Evolutionary conservation across 148 eudicot genomes (phyloP), one percentile per base, ranked within the genome.

Genomic region (Salicornia ramosissima): DNA sequence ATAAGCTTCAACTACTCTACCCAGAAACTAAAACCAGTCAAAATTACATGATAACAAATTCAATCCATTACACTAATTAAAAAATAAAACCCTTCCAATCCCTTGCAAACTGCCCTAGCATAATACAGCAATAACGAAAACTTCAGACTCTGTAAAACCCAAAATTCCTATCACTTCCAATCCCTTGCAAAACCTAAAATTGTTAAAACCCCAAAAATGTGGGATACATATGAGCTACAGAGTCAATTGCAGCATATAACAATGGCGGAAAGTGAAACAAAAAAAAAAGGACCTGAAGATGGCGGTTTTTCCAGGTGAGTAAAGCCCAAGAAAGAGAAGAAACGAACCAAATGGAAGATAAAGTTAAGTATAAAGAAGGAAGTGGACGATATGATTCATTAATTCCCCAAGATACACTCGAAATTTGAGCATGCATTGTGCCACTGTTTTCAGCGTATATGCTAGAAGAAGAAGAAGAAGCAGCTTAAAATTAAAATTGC

Each of bases 381-480:
- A 94, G 83, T 16, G 90, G 86, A 69, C 87, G 74, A 71, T 87
- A 90, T 8, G 88, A 86, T 71, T 83, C 96, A 34, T 86, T 84
- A 6, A 90, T 62, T 25, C 57, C 78, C 58, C 40, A 74, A 14
- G 69, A 47, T 45, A 75, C 28, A 28, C n/a, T 50, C 1, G 40
- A 21, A 71, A 21, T 21, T 34, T 24, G 6, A 24, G 24, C 39
- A 43, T 53, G 74, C 61, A 46, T 18, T 33, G 14, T 62, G n/a
- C n/a, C n/a, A n/a, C n/a, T n/a, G n/a, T n/a, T n/a, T n/a, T n/a
- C n/a, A n/a, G n/a, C n/a, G n/a, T n/a, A n/a, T n/a, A n/a, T n/a
- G n/a, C n/a, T n/a, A n/a, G n/a, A n/a, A n/a, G n/a, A n/a, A 31
- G 30, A 8, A 31, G 64, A 31, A 59, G 18, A 1, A 30, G 39